phyloP scores from a whole-genome alignment of 2,329 filamentous ascomycete genomes.

The Fonsecaea pugnacius region DNA sequence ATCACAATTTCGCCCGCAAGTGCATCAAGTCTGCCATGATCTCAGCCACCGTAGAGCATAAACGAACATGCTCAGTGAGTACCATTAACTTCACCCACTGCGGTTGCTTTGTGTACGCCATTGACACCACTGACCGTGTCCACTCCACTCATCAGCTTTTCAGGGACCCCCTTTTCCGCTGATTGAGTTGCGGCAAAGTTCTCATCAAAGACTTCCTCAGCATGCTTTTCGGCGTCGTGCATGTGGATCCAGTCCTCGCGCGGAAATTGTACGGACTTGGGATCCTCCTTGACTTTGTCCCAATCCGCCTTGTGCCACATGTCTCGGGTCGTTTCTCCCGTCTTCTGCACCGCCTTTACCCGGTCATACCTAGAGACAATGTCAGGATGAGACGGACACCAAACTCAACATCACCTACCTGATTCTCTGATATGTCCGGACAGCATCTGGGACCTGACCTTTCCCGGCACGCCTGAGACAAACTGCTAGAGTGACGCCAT shows the following conservation, averaged over 20 bases:
- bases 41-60: constrained; percentile 17
- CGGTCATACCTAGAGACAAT: constrained; percentile 33
- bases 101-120: constrained; percentile 40
- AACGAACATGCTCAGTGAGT: constrained; percentile 14
- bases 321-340: constrained; percentile 37
- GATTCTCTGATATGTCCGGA: constrained; percentile 32
- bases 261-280: constrained; percentile 36
- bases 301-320: constrained; percentile 35
- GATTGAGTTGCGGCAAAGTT: constrained; percentile 23
- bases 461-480: constrained; percentile 44
- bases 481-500: constrained; percentile 54
- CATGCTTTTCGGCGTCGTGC: constrained; percentile 56
- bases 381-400: constrained; percentile 2
- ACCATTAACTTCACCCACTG: constrained; percentile 22
- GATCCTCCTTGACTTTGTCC: constrained; percentile 34
- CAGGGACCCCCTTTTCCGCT: constrained; percentile 14
- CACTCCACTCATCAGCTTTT: constrained; percentile 12
- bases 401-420: constrained; percentile 18
- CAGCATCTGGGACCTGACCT: constrained; percentile 35
- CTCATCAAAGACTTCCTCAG: constrained; percentile 47
- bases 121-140: constrained; percentile 46
- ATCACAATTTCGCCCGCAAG: constrained; percentile 12
- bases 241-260: constrained; percentile 56
- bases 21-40: constrained; percentile 15
- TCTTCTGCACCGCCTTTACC: constrained; percentile 36